phyloP scores from a whole-genome alignment of 768 basidiomycete genomes.

The Lentinus brumalis region DNA sequence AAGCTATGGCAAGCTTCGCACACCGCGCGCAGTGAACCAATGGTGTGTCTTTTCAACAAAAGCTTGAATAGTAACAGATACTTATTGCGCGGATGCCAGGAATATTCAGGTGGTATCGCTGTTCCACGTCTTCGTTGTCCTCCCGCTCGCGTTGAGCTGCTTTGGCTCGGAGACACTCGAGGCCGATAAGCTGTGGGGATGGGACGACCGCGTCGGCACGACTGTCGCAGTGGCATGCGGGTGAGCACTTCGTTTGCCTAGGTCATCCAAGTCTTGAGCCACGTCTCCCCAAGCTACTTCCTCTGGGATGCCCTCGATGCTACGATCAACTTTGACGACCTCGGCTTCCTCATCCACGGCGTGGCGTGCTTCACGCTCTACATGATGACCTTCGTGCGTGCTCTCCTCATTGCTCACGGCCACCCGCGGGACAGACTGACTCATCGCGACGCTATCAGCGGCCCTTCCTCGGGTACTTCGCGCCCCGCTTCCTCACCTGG shows the following conservation, averaged over 20 bases:
- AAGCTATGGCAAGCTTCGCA: constrained; percentile 48
- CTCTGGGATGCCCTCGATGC: constrained; percentile 83
- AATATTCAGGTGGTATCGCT: constrained; percentile 73
- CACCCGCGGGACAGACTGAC: neutral
- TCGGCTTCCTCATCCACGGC: constrained; percentile 80
- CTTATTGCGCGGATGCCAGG: constrained; percentile 40
- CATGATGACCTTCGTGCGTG: constrained; percentile 67
- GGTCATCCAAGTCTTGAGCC: neutral
- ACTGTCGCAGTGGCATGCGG: constrained; percentile 72
- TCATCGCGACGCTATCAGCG: constrained; percentile 29
- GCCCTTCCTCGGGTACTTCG: constrained; percentile 81
- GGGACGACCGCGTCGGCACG: constrained; percentile 58
- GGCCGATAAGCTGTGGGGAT: constrained; percentile 76
- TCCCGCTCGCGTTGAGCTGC: constrained; percentile 61
- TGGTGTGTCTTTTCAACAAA: constrained; percentile 47
- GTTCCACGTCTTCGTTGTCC: constrained; percentile 66
- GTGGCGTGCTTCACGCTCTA: constrained; percentile 68
- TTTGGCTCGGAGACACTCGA: constrained; percentile 49
- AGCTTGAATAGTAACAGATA: neutral
- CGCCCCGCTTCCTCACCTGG: constrained; percentile 78
- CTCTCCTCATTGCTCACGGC: neutral
- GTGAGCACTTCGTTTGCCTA: constrained; percentile 38
- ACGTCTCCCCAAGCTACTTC: constrained; percentile 56
- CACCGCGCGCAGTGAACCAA: constrained; percentile 52
- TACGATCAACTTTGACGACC: constrained; percentile 61